Conservation (phyloP, 305 asterid species). For the Solanum aculeatissimum region DNA sequence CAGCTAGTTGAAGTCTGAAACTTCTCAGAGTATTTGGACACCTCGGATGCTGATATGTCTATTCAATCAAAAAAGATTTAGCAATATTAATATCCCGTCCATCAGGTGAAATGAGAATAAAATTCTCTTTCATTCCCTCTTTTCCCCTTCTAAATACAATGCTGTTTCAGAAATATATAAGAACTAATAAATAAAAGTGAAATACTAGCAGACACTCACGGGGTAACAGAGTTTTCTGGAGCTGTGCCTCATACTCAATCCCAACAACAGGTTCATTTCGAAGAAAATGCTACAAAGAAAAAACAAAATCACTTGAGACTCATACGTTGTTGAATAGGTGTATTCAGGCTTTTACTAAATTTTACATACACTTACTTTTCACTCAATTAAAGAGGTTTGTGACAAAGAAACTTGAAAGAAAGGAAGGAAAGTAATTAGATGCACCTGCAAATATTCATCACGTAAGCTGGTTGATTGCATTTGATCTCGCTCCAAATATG, state of each 20-base stretch:
- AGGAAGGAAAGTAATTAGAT: not conserved
- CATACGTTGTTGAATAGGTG: not conserved
- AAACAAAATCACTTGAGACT: constrained; percentile 1
- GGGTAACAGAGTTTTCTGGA: constrained; percentile 82
- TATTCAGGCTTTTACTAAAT: not conserved
- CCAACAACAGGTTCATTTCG: constrained; percentile 94
- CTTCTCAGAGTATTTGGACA: constrained; percentile 65
- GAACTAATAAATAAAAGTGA: not conserved
- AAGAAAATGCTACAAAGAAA: constrained; percentile 65
- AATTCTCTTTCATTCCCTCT: not conserved
- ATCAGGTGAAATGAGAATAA: not conserved
- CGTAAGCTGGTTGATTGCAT: constrained; percentile 77
- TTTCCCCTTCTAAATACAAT: not conserved
- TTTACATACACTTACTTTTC: not conserved
- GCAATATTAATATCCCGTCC: not conserved
- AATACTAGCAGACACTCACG: constrained; percentile 34
- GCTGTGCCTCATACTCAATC: constrained; percentile 84
- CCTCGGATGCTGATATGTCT: constrained; percentile 79
- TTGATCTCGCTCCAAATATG: constrained; percentile 86
- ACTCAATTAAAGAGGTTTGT: not conserved
- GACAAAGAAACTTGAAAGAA: not conserved
- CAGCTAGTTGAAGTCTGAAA: constrained; percentile 66
- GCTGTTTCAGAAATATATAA: not conserved
- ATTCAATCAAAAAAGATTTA: constrained; percentile 10
- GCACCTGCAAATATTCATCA: constrained; percentile 84